Evolutionary conservation across 768 basidiomycete genomes (phyloP), one percentile per base, ranked within the genome.

Genomic region (Kwoniella europaea): DNA sequence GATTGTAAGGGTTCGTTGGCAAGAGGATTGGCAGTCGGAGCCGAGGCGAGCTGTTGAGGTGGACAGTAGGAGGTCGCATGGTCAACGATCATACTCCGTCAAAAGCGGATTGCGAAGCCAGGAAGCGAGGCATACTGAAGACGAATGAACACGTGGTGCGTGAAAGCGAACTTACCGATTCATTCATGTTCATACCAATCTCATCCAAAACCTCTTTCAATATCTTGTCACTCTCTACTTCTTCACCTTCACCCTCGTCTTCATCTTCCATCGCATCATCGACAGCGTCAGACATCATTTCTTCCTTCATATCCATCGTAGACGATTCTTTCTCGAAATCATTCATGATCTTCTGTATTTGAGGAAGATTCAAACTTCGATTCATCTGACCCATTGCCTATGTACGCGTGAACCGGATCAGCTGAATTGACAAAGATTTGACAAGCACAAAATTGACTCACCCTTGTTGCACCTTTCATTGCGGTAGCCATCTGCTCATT

Each of bases 241-340:
- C 97, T 84, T 98, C 96, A 62, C 96, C 96, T 78, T 95, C 95
- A 41, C 84, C 85, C 15, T 94, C 94, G 42, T 81, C 84, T 65
- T 84, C 84, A 20, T 91, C 91, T 73, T 95, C 93, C 91, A 98
- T 96, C 60, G 91, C 95, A 77, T 98, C 96, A 84, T 98, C 97
- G 16, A 98, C 92, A 15, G 94, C 91, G 71, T 98, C 97, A 22
- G 92, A 93, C 97, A 98, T 99, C 92, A 98, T 98, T 83, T 97
- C 96, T 85, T 98, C 97, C 84, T 98, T 99, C 97, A 99, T 98
- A 85, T 99, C 97, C 97, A 99, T 99, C 85, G 91, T 93, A 4
- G 93, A 90, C 76, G 91, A 96, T 85, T 99, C 97, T 79, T 90
- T 91, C 86, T 99, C 97, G 78, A 99, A 99, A 57, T 99, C 96